These are phyloP conservation scores for Mortierella claussenii DNA, from an alignment of 192 early-diverging fungal species.

Conservation along the genomic window DNA sequence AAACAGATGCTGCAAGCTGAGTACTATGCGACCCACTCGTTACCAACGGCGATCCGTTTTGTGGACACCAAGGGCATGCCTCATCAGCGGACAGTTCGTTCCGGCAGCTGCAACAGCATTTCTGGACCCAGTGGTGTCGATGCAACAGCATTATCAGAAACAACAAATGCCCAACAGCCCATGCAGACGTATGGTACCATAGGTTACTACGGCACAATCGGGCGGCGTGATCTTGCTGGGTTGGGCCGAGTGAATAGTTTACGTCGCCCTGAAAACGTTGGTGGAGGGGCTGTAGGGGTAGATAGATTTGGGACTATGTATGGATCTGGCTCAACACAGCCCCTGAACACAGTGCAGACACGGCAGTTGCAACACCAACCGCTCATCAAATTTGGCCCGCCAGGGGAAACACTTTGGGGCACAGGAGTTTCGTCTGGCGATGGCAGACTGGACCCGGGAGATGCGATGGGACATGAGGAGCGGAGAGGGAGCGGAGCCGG, in stretches of 20 bases:
- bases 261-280: background rate
- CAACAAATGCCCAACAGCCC: background rate
- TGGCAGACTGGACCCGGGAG: background rate
- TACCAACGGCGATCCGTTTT: slow-evolving; percentile 35
- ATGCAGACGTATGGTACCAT: slow-evolving; percentile 21
- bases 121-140: background rate
- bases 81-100: slow-evolving; percentile 22
- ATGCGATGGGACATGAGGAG: background rate
- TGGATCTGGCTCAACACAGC: slow-evolving; percentile 2
- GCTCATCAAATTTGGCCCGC: slow-evolving; percentile 36
- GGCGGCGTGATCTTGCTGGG: background rate
- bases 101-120: too few relatives aligned
- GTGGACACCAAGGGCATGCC: slow-evolving; percentile 36
- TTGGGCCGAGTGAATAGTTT: slow-evolving; percentile 1
- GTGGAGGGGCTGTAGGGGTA: slow-evolving; percentile 6
- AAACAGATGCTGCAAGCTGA: slow-evolving; percentile 51
- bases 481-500: background rate
- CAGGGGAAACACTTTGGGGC: slow-evolving; percentile 10
- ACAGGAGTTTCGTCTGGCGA: slow-evolving; percentile 22
- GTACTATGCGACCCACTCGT: slow-evolving; percentile 36
- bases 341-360: slow-evolving; percentile 18
- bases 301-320: slow-evolving; percentile 21
- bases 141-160: background rate
- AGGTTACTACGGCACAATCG: slow-evolving; percentile 33
- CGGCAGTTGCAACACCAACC: slow-evolving; percentile 22